Conservation (phyloP, 139 green algal genomes). For the Coccomyxa sp. region DNA sequence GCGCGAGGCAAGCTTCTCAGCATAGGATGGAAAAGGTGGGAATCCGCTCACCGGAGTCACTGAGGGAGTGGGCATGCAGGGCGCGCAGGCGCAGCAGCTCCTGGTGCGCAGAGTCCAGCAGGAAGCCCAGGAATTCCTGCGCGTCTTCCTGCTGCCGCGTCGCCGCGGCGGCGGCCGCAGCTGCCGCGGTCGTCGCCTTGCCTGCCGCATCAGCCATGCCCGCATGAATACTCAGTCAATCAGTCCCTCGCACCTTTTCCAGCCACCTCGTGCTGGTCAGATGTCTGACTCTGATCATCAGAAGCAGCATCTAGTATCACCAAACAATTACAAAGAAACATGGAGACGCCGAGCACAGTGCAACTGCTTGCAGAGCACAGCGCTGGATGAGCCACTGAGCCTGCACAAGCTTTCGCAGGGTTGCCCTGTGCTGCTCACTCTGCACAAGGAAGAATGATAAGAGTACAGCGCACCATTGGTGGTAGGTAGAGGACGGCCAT, state of each 20-base stretch:
- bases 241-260: too few relatives aligned
- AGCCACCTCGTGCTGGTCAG: too few relatives aligned
- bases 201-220: neutral
- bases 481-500: neutral
- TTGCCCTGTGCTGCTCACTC: too few relatives aligned
- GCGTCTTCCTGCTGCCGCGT: constrained; percentile 77
- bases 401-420: too few relatives aligned
- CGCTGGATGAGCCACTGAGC: too few relatives aligned
- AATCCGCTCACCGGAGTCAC: neutral
- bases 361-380: too few relatives aligned
- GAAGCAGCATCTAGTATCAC: too few relatives aligned
- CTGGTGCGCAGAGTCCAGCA: constrained; percentile 66
- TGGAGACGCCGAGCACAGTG: too few relatives aligned
- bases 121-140: constrained; percentile 75
- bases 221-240: neutral
- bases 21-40: neutral
- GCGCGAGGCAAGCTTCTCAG: neutral
- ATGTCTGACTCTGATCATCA: too few relatives aligned
- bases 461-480: neutral
- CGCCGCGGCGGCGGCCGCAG: constrained; percentile 1
- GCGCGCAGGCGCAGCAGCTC: constrained; percentile 38
- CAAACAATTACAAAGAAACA: too few relatives aligned
- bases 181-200: neutral
- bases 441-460: too few relatives aligned
- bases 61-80: neutral